Evolutionary conservation across 176 grass and related monocot genomes (phyloP).

Genomic region (Microstegium vimineum): DNA sequence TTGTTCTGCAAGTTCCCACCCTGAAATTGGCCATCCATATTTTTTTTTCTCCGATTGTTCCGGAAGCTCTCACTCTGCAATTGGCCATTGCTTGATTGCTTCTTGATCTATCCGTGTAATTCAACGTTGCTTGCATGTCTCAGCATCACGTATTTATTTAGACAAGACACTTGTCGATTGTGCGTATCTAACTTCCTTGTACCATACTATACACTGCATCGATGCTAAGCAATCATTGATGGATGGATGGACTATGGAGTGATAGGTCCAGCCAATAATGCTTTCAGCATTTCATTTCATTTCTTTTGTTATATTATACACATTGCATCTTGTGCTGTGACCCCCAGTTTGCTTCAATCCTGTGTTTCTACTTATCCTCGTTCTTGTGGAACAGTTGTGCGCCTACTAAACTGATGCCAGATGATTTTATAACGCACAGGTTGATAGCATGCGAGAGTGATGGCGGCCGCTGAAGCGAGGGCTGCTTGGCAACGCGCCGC

Average conservation of each 20-base stretch:
- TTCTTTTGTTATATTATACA: background rate
- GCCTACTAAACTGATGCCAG: background rate
- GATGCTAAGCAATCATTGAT: background rate
- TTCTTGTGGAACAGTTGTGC: background rate
- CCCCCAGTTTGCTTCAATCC: background rate
- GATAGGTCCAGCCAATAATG: background rate
- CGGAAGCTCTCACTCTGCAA: background rate
- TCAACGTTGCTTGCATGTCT: conserved; percentile 5
- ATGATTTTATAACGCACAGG: conserved; percentile 2
- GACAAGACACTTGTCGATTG: background rate
- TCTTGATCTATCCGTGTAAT: background rate
- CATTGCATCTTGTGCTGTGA: background rate
- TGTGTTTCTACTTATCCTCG: background rate
- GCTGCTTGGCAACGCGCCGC: conserved; percentile 88
- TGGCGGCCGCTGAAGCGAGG: conserved; percentile 95
- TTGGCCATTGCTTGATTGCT: background rate
- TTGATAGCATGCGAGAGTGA: conserved; percentile 38
- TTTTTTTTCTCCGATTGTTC: too few relatives aligned
- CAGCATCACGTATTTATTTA: background rate
- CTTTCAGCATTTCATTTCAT: background rate
- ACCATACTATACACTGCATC: background rate
- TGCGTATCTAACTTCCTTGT: background rate
- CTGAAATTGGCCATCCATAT: too few relatives aligned
- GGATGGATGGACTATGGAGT: too few relatives aligned
- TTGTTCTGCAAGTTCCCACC: background rate